Evolutionary conservation across 176 grass and related monocot species (phyloP), one percentile per base, ranked within the genome.

Genomic region (Puya raimondii): DNA sequence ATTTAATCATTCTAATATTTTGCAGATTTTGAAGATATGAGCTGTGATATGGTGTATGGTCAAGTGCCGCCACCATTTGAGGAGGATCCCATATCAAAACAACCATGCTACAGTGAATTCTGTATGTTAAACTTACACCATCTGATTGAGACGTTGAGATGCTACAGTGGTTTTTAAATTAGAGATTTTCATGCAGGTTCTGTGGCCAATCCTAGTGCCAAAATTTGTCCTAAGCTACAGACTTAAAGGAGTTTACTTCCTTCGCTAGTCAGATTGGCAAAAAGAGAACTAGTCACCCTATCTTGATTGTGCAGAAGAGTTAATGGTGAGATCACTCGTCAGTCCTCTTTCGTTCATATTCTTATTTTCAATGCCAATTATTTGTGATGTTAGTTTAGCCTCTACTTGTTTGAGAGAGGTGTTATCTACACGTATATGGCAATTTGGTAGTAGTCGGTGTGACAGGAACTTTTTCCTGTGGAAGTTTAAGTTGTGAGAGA

Each of bases 21-120:
- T 83, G 57, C 85, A 92, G 93, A 97, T 81, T 97, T 97, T 27
- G 86, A 97, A 76, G 93, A 97, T 77, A 92, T 97, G 89, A 97
- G 93, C 57, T 92, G 93, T 48, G 93, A 92, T 71, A 92, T 97
- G 93, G 79, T 97, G 65, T 97, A 92, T 33, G 93, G 89, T 16
- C 89, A 90, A 76, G 79, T 81, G 2, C 93, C 93, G 49, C 89
- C 93, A 18, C 86, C 84, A 6, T 64, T 92, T 25, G 82, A 97
- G 85, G 89, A 92, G 70, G 93, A 97, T 70, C 83, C 86, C 3
- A 86, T 65, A 11, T 90, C 86, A 26, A 87, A 90, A 70, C 89
- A 97, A 26, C 74, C 93, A n/a, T 97, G 93, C 79, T 90, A 90
- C 27, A 58, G 84, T 56, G 78, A 71, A 53, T 81, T 89, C 12